Base-by-base conservation (phyloP, 208 protist species). In the Acanthamoeba lenticulata region DNA sequence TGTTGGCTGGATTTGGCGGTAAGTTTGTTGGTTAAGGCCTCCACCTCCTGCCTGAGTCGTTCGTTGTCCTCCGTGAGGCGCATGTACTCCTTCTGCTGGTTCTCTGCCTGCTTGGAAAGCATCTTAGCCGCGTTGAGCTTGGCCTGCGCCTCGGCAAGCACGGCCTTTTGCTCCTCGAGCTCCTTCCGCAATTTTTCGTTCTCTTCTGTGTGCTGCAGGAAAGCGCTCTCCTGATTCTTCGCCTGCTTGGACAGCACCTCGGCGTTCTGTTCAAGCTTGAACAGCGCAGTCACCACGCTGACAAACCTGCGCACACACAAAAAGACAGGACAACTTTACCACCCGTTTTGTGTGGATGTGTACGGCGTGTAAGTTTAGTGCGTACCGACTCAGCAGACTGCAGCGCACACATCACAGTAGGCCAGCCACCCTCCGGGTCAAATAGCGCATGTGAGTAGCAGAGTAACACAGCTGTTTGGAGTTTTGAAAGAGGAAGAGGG, bases 1-100 rank as follows among this genome's bases (percentile, higher is more conserved):
- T 15, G 9, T 32, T 72, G 62, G 17, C 21, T 32, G n/a, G n/a
- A 38, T 32, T 72, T 72, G 21, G n/a, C n/a, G 21, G 62, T 72
- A 72, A 72, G 62, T 13, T 24, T 7, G 32, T 36, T 55, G 11
- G 29, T 45, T 7, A 86, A 29, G 9, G 6, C 34, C 57, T 86
- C 77, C 24, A 86, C 45, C 32, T 86, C 42, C n/a, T 27, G 9
- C 77, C 29, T 19, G 9, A 86, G 77, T 36, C 9, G 38, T 29
- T 45, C 38, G 36, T 86, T 86, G 7, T 86, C 77, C 24, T 86
- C 77, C 19, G 42, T 36, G 7, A 86, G 6, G 15, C 77, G 77
- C 38, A 47, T 45, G 77, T 86, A 86, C 77, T 86, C 77, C 77
- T 86, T 86, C 77, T 86, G 77, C 45, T 86, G 77, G 77, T 86